Evolutionary conservation across 129 eudicot species (phyloP).

Genomic region (Mikania micrantha): DNA sequence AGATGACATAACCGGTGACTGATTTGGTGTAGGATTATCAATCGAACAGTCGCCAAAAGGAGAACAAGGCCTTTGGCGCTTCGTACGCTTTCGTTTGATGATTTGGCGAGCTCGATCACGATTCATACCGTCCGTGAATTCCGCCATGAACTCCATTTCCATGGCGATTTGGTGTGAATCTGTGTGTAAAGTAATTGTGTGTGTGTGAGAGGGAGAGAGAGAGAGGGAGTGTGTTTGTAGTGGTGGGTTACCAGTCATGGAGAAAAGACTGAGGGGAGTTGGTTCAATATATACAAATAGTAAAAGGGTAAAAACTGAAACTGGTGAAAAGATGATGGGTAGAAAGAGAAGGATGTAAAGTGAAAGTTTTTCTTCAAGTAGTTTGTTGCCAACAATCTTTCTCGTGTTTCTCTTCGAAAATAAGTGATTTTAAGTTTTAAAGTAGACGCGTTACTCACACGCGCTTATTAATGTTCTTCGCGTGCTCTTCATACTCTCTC

Average conservation of each 20-base stretch:
- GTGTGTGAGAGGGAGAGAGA: constrained; percentile 7
- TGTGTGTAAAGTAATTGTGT: not conserved
- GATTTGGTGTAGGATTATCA: not conserved
- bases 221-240: not conserved
- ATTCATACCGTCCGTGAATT: constrained; percentile 23
- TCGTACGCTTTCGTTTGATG: constrained; percentile 58
- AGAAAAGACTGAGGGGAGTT: constrained; percentile 13
- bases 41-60: constrained; percentile 9
- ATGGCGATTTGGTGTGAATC: constrained; percentile 12
- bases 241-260: constrained; percentile 15
- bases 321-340: constrained; percentile 15
- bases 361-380: constrained; percentile 22
- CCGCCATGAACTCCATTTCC: constrained; percentile 46
- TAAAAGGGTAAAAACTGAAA: constrained; percentile 23
- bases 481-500: constrained; percentile 28
- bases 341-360: constrained; percentile 8
- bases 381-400: constrained; percentile 33
- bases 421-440: constrained; percentile 23
- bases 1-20: constrained; percentile 22
- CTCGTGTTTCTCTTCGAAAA: constrained; percentile 23
- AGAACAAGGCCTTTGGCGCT: constrained; percentile 45
- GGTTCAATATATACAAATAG: constrained; percentile 27
- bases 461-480: constrained; percentile 39
- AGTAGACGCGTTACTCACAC: constrained; percentile 12
- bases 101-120: constrained; percentile 26